Percentiles rank a stretch among this genome's conserved stretches.
These are phyloP conservation scores for Rhododendron simsii DNA, from an alignment of 148 eudicot genomes.

Conservation along the genomic window DNA sequence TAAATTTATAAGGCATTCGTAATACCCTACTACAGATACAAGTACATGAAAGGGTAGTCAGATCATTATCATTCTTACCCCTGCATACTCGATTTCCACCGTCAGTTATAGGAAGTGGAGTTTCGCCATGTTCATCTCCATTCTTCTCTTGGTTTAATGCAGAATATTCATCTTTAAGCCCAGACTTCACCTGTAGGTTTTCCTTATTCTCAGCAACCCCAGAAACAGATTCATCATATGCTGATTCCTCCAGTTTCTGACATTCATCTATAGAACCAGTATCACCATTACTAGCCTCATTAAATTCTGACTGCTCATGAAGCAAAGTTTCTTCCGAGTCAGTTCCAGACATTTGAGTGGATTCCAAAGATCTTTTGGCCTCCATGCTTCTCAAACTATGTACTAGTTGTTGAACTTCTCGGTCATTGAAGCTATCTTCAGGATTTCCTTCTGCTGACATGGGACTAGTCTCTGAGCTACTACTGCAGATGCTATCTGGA, in stretches of 20 bases:
- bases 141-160: conserved; percentile 36
- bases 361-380: conserved; percentile 21
- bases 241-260: conserved; percentile 22
- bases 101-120: conserved; percentile 32
- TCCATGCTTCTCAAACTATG: conserved; percentile 27
- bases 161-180: conserved; percentile 31
- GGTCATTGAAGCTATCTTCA: conserved; percentile 42
- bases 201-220: conserved; percentile 26
- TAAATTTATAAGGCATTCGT: not conserved
- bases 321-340: conserved; percentile 19
- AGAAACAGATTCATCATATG: conserved; percentile 20
- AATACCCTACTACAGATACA: not conserved
- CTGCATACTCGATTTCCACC: conserved; percentile 29
- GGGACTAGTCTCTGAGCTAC: conserved; percentile 48
- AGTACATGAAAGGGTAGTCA: not conserved
- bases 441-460: conserved; percentile 43
- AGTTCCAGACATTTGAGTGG: conserved; percentile 22
- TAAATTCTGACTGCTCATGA: conserved; percentile 23
- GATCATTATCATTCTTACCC: conserved; percentile 44
- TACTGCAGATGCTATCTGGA: conserved; percentile 66
- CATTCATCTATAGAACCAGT: conserved; percentile 19
- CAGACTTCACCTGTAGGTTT: conserved; percentile 30
- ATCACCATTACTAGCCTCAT: conserved; percentile 26
- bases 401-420: conserved; percentile 35
- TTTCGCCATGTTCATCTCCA: conserved; percentile 35